Evolutionary conservation across 1,139 yeast genomes (phyloP).

Genomic region (Debaryomyces sp.): DNA sequence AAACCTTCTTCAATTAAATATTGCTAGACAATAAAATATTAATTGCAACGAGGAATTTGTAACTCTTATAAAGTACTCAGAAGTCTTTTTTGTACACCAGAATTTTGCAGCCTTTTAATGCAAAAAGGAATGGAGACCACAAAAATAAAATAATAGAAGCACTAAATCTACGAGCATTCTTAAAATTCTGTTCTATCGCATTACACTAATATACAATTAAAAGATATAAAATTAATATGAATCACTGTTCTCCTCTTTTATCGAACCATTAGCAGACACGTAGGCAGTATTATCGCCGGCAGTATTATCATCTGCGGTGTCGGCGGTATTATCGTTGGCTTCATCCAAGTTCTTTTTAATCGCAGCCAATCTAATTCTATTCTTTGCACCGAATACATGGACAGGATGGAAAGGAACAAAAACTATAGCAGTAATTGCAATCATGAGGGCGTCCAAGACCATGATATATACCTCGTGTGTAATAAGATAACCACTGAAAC

Average conservation of each 20-base stretch:
- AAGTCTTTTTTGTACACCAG: constrained; percentile 2
- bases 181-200: not conserved
- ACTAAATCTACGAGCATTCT: not conserved
- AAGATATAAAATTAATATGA: not conserved
- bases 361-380: constrained; percentile 36
- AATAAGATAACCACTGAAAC: constrained; percentile 75
- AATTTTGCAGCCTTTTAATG: constrained; percentile 3
- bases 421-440: constrained; percentile 46
- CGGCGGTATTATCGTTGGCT: not conserved
- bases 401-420: constrained; percentile 69
- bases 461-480: constrained; percentile 72
- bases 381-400: constrained; percentile 49
- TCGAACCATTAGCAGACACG: not conserved
- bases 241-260: not conserved
- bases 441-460: constrained; percentile 77
- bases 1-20: not conserved
- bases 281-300: not conserved
- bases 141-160: not conserved
- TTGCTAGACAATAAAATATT: not conserved
- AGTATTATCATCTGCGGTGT: not conserved
- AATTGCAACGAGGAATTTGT: not conserved
- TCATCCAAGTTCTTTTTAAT: constrained; percentile 36
- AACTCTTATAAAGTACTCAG: constrained; percentile 1
- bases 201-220: not conserved
- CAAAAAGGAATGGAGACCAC: not conserved